phyloP scores from a whole-genome alignment of 1,284 basidiomycete species.

The Irpex sp. region DNA sequence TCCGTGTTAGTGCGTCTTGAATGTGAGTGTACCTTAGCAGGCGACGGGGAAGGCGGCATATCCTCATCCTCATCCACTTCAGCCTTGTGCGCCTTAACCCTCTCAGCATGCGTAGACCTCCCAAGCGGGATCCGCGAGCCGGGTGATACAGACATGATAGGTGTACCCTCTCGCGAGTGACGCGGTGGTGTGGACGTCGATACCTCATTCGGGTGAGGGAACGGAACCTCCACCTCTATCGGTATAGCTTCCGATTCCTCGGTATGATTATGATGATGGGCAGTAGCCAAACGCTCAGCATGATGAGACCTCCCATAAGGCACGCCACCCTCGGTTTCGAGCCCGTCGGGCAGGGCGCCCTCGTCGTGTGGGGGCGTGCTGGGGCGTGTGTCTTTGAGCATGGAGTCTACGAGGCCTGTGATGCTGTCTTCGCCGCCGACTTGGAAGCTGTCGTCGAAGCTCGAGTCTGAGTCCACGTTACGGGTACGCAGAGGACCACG shows the following conservation, averaged over 20 bases:
- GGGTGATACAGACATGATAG: constrained; percentile 12
- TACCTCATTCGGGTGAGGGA: too few species aligned
- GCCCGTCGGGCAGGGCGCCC: constrained; percentile 25
- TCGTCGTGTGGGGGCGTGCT: constrained; percentile 23
- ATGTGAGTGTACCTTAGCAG: constrained; percentile 35
- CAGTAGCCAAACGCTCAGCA: constrained; percentile 34
- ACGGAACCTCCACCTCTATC: not conserved
- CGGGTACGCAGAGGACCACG: constrained; percentile 8
- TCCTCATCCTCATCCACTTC: constrained; percentile 38
- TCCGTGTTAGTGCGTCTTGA: constrained; percentile 12
- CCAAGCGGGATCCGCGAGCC: constrained; percentile 31
- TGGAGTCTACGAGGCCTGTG: constrained; percentile 59
- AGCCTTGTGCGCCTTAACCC: constrained; percentile 35
- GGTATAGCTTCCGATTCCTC: not conserved
- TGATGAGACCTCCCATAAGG: constrained; percentile 73
- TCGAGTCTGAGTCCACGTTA: constrained; percentile 22
- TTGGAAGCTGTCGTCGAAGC: constrained; percentile 29
- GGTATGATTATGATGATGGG: constrained; percentile 12
- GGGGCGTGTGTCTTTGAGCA: constrained; percentile 38
- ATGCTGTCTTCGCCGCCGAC: constrained; percentile 43
- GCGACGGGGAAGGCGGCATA: constrained; percentile 61
- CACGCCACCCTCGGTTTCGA: constrained; percentile 62
- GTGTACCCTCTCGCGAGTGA: constrained; percentile 10
- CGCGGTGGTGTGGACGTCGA: too few species aligned
- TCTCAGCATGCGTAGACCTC: constrained; percentile 46